Conservation (phyloP, 495 filamentous ascomycete species). For the Talaromyces proteolyticus region DNA sequence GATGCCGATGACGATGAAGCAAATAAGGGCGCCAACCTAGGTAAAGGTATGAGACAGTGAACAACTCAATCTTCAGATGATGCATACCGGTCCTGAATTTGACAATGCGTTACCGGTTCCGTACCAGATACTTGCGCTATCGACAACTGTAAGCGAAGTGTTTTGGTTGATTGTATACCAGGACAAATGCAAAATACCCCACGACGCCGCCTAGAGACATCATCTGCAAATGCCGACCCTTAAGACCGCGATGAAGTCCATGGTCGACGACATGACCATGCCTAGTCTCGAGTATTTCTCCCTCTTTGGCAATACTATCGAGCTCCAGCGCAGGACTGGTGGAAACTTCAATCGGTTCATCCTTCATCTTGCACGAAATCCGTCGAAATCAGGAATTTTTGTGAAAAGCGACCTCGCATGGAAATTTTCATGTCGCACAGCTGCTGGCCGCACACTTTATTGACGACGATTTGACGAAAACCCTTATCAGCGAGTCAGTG, state of each 20-base stretch:
- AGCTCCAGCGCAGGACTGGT: neutral
- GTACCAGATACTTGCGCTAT: constrained; percentile 21
- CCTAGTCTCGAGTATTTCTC: neutral
- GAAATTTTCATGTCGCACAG: too few species aligned
- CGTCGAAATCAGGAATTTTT: too few species aligned
- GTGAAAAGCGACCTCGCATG: too few species aligned
- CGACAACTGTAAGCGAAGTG: constrained; percentile 17
- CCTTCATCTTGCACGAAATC: neutral
- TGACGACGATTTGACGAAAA: too few species aligned
- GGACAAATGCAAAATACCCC: constrained; percentile 21
- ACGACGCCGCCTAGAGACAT: constrained; percentile 26
- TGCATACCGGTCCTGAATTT: constrained; percentile 4
- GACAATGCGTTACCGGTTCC: constrained; percentile 4
- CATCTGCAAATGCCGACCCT: constrained; percentile 26
- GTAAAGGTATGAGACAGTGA: too few species aligned
- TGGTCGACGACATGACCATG: constrained; percentile 16
- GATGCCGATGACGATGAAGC: constrained; percentile 29
- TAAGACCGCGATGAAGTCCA: constrained; percentile 19
- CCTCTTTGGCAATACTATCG: neutral
- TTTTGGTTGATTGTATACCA: constrained; percentile 11
- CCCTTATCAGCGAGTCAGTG: too few species aligned
- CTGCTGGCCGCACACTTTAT: too few species aligned
- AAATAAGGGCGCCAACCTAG: constrained; percentile 37
- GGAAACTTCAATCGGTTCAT: neutral
- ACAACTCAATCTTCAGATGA: neutral